A percentile compares a stretch with the other conserved stretches of the same genome.
Evolutionary conservation across 768 basidiomycete genomes (phyloP).

Genomic region (Hydnum rufescens): DNA sequence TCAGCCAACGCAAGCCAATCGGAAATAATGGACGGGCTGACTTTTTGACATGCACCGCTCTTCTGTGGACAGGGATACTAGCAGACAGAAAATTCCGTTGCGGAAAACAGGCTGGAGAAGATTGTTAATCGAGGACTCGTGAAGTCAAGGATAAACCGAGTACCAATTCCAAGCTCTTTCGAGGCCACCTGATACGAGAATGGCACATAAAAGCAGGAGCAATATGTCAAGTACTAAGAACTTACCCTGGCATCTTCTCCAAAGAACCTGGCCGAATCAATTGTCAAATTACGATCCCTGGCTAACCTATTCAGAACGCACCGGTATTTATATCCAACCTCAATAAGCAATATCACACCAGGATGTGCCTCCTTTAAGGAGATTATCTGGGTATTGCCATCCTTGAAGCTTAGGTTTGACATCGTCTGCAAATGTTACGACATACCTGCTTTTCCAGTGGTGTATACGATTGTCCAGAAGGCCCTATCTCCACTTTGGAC

Average conservation of each 20-base stretch:
- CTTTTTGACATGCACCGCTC: slow-evolving; percentile 16
- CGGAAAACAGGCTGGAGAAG: slow-evolving; percentile 29
- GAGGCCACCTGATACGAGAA: slow-evolving; percentile 35
- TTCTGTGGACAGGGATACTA: slow-evolving; percentile 48
- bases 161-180: slow-evolving; percentile 48
- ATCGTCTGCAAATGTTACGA: not conserved
- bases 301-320: not conserved
- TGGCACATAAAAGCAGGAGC: not conserved
- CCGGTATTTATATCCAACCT: slow-evolving; percentile 66
- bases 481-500: slow-evolving; percentile 31
- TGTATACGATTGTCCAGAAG: slow-evolving; percentile 52
- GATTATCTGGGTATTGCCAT: slow-evolving; percentile 23
- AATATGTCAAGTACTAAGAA: not conserved
- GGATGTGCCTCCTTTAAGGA: slow-evolving; percentile 43
- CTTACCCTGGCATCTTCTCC: slow-evolving; percentile 63
- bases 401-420: not conserved
- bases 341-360: slow-evolving; percentile 52
- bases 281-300: not conserved
- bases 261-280: slow-evolving; percentile 31
- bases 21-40: slow-evolving; percentile 12
- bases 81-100: slow-evolving; percentile 59
- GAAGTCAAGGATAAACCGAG: not conserved
- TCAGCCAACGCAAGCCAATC: not conserved
- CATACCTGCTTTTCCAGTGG: slow-evolving; percentile 53
- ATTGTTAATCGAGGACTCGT: not conserved